These are phyloP conservation scores for Gonium pectorale DNA, from an alignment of 139 green algal genomes.

Conservation along the genomic window DNA sequence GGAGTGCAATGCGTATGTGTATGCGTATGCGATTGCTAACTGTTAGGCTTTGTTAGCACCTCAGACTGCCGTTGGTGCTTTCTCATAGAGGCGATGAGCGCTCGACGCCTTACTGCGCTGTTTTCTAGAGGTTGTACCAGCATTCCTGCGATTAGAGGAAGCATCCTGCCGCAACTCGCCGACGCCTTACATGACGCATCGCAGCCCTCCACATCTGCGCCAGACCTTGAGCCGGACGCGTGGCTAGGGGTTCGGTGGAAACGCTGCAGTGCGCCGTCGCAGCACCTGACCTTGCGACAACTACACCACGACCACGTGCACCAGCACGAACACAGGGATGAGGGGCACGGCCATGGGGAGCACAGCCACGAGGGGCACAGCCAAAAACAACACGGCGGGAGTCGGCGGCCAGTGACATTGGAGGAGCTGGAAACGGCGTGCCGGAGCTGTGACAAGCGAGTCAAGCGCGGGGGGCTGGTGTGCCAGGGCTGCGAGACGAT, in stretches of 20 bases:
- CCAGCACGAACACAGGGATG: background rate
- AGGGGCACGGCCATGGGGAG: background rate
- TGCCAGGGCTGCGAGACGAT: slow-evolving; percentile 65
- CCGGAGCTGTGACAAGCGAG: slow-evolving; percentile 58
- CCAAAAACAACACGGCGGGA: background rate
- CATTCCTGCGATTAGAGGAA: background rate
- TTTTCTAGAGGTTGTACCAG: background rate
- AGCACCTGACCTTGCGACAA: too few relatives aligned
- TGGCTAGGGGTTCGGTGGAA: too few relatives aligned
- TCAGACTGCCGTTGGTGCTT: too few relatives aligned
- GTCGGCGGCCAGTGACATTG: background rate
- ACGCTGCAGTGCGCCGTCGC: too few relatives aligned
- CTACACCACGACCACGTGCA: slow-evolving; percentile 13
- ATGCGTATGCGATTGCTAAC: too few relatives aligned
- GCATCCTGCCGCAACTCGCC: background rate
- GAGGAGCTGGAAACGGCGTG: slow-evolving; percentile 58
- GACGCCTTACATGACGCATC: background rate
- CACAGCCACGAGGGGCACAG: background rate
- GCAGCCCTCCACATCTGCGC: slow-evolving; percentile 4
- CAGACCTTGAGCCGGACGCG: background rate
- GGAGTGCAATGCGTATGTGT: too few relatives aligned
- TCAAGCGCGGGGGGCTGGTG: slow-evolving; percentile 56
- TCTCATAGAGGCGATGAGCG: too few relatives aligned
- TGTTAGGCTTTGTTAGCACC: too few relatives aligned
- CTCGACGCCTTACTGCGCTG: background rate